Evolutionary conservation across 2,329 filamentous ascomycete species (phyloP), one percentile per base, ranked within the genome.

Genomic region (Claviceps sp.): DNA sequence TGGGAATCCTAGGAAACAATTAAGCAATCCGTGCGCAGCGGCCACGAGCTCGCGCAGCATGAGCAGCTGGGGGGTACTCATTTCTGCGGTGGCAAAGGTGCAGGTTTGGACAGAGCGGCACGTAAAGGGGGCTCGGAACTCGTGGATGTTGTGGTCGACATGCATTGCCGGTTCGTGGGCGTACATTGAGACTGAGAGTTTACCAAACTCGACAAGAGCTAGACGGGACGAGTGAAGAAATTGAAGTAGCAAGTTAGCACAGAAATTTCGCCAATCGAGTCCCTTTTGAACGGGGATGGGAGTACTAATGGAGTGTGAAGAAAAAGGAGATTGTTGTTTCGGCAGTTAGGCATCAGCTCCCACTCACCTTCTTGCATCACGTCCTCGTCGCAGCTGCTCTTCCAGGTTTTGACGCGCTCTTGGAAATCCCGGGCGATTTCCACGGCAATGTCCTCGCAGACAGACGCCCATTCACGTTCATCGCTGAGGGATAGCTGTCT

Each of bases 91-190:
- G 6, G 49, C 20, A 20, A 49, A 52, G 18, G n/a, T 20, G 47
- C 51, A 52, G 11, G 37, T 49, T 46, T 47, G 16, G 42, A 52
- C 41, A 44, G 41, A 52, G 30, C 42, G 38, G 3, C 16, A 43
- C 8, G 51, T 26, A 34, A 52, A 52, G 24, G 51, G 51, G 8
- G 51, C 47, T 16, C 37, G 38, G 36, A 52, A 52, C 34, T 52
- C 51, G 41, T 46, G 22, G 45, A 49, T 26, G n/a, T 52, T 49
- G 22, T 43, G 20, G 18, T 41, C 30, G 40, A 52, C 47, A 24
- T 52, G 51, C 51, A 52, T 52, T 8, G 20, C 47, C 13, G 47
- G 47, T 36, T 52, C 51, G 18, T 52, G 46, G 13, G 36, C 51
- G 26, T 49, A 52, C 26, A 52, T 30, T 3, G 45, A 52, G 14